Evolutionary conservation across 2,329 filamentous ascomycete genomes (phyloP).

Genomic region (Fusarium anthophilum): DNA sequence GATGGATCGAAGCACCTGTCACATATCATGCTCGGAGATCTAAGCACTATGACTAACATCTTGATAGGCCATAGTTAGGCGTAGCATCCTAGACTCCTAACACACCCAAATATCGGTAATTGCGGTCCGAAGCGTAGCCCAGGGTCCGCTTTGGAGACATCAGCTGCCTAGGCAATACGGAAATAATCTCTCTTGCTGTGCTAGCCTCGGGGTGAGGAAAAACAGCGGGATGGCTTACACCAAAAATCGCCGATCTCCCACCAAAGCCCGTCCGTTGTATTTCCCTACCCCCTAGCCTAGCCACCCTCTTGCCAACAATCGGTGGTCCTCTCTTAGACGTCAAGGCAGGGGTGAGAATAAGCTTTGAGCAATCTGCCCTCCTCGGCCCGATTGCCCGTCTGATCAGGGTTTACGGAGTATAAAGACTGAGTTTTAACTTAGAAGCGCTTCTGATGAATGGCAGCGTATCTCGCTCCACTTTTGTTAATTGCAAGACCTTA

Average conservation of each 20-base stretch:
- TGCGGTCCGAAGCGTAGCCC: not conserved
- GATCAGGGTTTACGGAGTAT: not conserved
- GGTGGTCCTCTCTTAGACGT: accelerated
- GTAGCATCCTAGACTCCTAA: not conserved
- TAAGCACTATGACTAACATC: not conserved
- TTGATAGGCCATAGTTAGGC: no score
- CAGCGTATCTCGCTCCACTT: not conserved
- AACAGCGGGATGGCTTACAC: no score
- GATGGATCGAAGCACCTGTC: not conserved
- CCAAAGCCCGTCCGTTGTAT: no score
- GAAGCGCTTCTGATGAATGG: not conserved
- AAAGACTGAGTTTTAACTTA: not conserved
- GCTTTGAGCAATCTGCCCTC: not conserved
- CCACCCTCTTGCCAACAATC: no score
- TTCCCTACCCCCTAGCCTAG: not conserved
- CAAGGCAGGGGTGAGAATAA: not conserved
- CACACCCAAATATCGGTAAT: not conserved
- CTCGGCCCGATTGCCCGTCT: no score
- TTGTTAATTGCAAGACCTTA: not conserved
- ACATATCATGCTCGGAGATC: not conserved
- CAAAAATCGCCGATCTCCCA: no score
- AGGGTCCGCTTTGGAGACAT: not conserved
- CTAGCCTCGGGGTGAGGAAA: no score
- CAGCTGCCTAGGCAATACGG: no score
- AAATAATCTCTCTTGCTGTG: not conserved